These are phyloP conservation scores for Chlorociboria aeruginascens DNA, from an alignment of 495 filamentous ascomycete species.

Conservation along the genomic window DNA sequence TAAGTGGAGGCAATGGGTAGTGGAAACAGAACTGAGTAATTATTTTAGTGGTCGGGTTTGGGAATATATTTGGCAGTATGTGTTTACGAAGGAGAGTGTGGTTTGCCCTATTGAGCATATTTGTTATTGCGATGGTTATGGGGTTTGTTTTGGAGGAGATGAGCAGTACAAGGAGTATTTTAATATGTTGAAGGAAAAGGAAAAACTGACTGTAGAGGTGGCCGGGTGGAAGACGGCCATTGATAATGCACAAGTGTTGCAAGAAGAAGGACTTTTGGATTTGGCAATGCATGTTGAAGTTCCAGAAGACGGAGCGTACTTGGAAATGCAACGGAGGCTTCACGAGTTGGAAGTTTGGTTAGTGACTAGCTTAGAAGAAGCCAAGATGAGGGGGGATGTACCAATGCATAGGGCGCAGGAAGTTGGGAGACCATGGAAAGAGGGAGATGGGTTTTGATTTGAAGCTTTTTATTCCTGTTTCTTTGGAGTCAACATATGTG, in stretches of 20 bases:
- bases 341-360: conserved; percentile 5
- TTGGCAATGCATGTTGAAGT: neutral
- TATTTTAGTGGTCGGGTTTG: conserved; percentile 48
- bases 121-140: conserved; percentile 56
- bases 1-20: conserved; percentile 7
- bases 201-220: conserved; percentile 35
- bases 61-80: conserved; percentile 65
- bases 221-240: conserved; percentile 28
- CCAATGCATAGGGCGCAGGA: conserved; percentile 14
- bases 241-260: neutral
- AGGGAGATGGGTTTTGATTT: conserved; percentile 17
- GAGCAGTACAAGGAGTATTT: conserved; percentile 38
- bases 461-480: no score
- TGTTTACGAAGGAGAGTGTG: conserved; percentile 38
- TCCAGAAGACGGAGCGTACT: conserved; percentile 8
- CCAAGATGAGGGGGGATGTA: conserved; percentile 12
- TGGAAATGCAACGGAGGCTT: conserved; percentile 7
- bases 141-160: conserved; percentile 53
- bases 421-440: conserved; percentile 12
- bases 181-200: conserved; percentile 26
- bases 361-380: conserved; percentile 1
- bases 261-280: conserved; percentile 4
- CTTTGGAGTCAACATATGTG: no score
- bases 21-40: conserved; percentile 33
- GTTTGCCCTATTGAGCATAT: conserved; percentile 42